Conservation (phyloP, 2,329 filamentous ascomycete genomes). For the Nigrograna mackinnonii region DNA sequence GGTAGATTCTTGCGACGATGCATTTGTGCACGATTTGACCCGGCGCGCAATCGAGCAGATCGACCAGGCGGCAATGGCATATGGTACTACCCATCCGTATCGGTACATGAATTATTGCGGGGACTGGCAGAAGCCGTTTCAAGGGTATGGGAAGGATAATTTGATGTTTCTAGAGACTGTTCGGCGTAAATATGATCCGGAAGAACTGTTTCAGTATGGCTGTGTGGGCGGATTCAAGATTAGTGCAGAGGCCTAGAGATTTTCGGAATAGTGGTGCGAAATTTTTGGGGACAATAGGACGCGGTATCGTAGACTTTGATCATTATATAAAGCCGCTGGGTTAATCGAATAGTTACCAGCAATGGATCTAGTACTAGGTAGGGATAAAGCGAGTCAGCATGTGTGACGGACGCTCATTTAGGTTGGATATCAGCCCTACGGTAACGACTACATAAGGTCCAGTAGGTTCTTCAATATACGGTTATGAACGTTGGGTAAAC, state of each 20-base stretch:
- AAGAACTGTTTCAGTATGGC: conserved; percentile 30
- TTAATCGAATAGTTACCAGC: too few relatives aligned
- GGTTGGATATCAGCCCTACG: too few relatives aligned
- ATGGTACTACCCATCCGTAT: conserved; percentile 19
- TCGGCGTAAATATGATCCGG: conserved; percentile 34
- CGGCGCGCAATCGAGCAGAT: conserved; percentile 33
- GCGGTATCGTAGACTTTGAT: too few relatives aligned
- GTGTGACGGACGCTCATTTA: too few relatives aligned
- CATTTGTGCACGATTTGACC: conserved; percentile 25
- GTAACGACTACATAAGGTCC: too few relatives aligned
- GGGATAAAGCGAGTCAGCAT: too few relatives aligned
- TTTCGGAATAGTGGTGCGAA: too few relatives aligned
- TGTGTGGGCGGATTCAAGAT: conserved; percentile 34
- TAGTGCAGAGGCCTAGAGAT: conserved; percentile 4
- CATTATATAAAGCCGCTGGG: too few relatives aligned
- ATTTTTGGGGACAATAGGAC: too few relatives aligned
- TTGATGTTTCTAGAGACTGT: conserved; percentile 26
- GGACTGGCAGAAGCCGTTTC: conserved; percentile 41
- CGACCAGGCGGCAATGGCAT: conserved; percentile 25
- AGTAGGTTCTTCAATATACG: too few relatives aligned
- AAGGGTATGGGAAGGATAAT: conserved; percentile 32
- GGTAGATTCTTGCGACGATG: conserved; percentile 28
- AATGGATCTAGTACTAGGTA: too few relatives aligned
- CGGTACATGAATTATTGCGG: conserved; percentile 41
- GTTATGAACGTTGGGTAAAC: too few relatives aligned